Evolutionary conservation across 805 yeast species (phyloP).

Genomic region (Maudiozyma pseudohumilis): DNA sequence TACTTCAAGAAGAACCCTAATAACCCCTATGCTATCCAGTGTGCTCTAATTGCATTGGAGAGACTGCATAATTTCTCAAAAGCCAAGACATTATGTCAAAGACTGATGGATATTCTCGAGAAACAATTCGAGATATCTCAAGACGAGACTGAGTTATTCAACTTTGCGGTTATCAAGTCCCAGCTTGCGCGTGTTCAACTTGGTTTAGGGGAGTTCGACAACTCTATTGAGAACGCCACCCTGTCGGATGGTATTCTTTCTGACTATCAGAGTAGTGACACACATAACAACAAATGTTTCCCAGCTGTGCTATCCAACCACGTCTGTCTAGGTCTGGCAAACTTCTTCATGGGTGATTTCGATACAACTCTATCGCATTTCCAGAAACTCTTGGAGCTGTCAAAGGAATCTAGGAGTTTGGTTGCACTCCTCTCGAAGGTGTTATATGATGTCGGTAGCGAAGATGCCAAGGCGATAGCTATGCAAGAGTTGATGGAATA

Average conservation of each 20-base stretch:
- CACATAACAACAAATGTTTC: not conserved
- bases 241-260: slow-evolving; percentile 41
- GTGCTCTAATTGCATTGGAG: slow-evolving; percentile 53
- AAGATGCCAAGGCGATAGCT: slow-evolving; percentile 76
- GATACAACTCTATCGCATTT: slow-evolving; percentile 61
- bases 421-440: slow-evolving; percentile 70
- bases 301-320: slow-evolving; percentile 43
- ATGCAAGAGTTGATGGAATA: slow-evolving; percentile 66
- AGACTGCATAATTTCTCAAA: slow-evolving; percentile 51
- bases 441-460: slow-evolving; percentile 61
- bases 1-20: slow-evolving; percentile 54
- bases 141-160: slow-evolving; percentile 34
- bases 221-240: slow-evolving; percentile 54
- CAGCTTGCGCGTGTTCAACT: slow-evolving; percentile 65
- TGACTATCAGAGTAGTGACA: slow-evolving; percentile 18
- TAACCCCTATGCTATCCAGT: slow-evolving; percentile 46
- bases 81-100: slow-evolving; percentile 41
- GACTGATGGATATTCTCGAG: slow-evolving; percentile 43
- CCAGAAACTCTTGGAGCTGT: slow-evolving; percentile 45
- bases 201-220: slow-evolving; percentile 45
- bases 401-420: slow-evolving; percentile 54
- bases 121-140: slow-evolving; percentile 47
- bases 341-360: slow-evolving; percentile 54
- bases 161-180: slow-evolving; percentile 51
- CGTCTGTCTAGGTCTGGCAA: slow-evolving; percentile 61